phyloP scores from a whole-genome alignment of 192 early-diverging fungal genomes.

The Umbelopsis isabellina region DNA sequence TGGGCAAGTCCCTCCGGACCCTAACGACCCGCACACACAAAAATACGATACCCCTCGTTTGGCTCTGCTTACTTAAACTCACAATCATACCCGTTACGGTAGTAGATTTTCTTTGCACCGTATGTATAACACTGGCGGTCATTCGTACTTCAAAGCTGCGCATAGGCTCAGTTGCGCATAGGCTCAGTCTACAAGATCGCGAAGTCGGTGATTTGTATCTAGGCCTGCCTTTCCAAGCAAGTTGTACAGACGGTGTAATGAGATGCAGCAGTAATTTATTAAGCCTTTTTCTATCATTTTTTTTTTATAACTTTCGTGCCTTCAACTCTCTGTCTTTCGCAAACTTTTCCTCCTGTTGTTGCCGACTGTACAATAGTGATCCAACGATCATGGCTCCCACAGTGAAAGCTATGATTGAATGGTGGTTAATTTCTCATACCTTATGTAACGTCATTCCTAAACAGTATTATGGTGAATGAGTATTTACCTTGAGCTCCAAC shows the following conservation, averaged over 20 bases:
- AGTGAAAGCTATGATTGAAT: background rate
- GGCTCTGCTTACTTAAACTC: no score
- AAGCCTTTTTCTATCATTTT: background rate
- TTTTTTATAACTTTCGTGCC: background rate
- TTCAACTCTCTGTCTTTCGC: background rate
- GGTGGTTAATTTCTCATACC: background rate
- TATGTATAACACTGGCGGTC: no score
- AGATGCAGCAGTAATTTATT: background rate
- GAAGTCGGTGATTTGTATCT: no score
- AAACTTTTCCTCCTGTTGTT: slow-evolving; percentile 20
- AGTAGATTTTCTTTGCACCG: no score
- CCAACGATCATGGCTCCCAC: slow-evolving; percentile 11
- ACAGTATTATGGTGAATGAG: no score
- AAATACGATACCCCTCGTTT: no score
- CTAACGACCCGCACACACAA: background rate
- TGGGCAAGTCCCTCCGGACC: slow-evolving; percentile 8
- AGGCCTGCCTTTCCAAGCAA: background rate
- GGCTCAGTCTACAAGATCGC: no score
- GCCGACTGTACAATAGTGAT: background rate
- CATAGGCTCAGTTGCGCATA: no score
- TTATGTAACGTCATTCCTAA: no score
- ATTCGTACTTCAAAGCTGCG: no score
- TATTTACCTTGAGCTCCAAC: slow-evolving; percentile 9
- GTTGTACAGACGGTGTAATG: background rate
- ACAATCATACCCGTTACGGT: no score